These are phyloP conservation scores for Taiwanofungus camphoratus DNA, from an alignment of 1,284 basidiomycete species.

Conservation along the genomic window DNA sequence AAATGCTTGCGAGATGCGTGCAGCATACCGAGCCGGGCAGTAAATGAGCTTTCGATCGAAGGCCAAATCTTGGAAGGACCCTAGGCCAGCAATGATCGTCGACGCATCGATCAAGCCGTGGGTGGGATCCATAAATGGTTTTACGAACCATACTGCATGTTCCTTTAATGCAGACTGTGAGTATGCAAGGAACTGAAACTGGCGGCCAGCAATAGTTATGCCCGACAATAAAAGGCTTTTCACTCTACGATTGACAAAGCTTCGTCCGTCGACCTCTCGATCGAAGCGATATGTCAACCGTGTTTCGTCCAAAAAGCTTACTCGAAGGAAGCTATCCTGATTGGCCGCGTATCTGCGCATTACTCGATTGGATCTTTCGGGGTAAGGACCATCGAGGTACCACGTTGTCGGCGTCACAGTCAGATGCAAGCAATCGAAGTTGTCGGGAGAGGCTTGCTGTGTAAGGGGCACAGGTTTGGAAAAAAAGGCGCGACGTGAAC, in stretches of 20 bases:
- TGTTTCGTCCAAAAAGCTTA: conserved; percentile 58
- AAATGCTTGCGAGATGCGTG: conserved; percentile 67
- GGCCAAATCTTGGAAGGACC: conserved; percentile 41
- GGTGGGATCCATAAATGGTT: conserved; percentile 33
- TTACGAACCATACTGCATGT: conserved; percentile 55
- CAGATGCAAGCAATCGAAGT: conserved; percentile 52
- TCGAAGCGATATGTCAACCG: conserved; percentile 43
- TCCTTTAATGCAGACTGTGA: conserved; percentile 50
- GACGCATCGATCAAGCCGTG: conserved; percentile 34
- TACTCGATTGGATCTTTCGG: conserved; percentile 62
- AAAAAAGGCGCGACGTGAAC: conserved; percentile 1
- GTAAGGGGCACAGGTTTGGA: conserved; percentile 24
- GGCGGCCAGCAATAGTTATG: conserved; percentile 42
- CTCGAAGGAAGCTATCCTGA: conserved; percentile 56
- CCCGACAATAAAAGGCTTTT: conserved; percentile 39
- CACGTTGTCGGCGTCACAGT: conserved; percentile 56
- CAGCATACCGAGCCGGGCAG: conserved; percentile 67
- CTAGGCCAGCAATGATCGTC: conserved; percentile 47
- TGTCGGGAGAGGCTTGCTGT: conserved; percentile 19
- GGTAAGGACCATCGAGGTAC: conserved; percentile 53
- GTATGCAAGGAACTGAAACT: conserved; percentile 52
- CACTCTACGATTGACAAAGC: conserved; percentile 41
- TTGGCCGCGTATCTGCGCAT: conserved; percentile 44
- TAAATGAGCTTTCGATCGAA: conserved; percentile 43
- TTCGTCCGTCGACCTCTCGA: conserved; percentile 42